Conservation (phyloP, 371 early-diverging fungal species). For the Basidiobolus meristosporus region DNA sequence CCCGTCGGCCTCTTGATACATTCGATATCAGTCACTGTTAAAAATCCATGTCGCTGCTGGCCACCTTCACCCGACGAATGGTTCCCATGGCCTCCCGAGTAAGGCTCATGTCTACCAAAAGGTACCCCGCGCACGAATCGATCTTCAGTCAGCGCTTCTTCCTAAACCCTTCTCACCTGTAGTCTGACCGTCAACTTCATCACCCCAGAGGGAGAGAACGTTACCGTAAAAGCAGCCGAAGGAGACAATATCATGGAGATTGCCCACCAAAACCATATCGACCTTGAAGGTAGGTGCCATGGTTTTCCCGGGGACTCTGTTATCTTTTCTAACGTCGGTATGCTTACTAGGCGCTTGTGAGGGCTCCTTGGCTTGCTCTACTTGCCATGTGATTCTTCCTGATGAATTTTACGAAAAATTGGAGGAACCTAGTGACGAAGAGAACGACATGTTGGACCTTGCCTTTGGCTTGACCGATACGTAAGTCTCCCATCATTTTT, state of each 20-base stretch:
- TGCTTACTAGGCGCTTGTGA: constrained; percentile 80
- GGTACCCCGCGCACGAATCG: too few relatives aligned
- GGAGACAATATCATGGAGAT: constrained; percentile 86
- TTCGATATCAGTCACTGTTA: too few relatives aligned
- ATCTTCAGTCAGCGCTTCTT: too few relatives aligned
- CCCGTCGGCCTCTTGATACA: too few relatives aligned
- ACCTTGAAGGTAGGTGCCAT: constrained; percentile 75
- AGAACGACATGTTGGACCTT: constrained; percentile 98
- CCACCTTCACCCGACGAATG: too few relatives aligned
- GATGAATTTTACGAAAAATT: constrained; percentile 69
- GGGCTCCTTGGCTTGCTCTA: constrained; percentile 89
- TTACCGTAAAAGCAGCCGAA: constrained; percentile 54
- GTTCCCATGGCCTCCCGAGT: too few relatives aligned
- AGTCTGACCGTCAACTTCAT: constrained; percentile 32
- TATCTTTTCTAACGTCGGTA: too few relatives aligned
- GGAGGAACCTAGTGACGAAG: constrained; percentile 92
- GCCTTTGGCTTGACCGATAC: constrained; percentile 96
- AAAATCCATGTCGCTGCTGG: too few relatives aligned
- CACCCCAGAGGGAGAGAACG: constrained; percentile 53
- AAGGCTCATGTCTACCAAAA: too few relatives aligned
- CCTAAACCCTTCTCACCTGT: too few relatives aligned
- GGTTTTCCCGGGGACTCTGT: too few relatives aligned
- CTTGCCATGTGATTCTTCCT: constrained; percentile 93
- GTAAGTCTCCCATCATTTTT: constrained; percentile 14
- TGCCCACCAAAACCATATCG: constrained; percentile 89